phyloP scores from a whole-genome alignment of 2,329 filamentous ascomycete species.

The Ophiognomonia clavigignenti-juglandacearum region DNA sequence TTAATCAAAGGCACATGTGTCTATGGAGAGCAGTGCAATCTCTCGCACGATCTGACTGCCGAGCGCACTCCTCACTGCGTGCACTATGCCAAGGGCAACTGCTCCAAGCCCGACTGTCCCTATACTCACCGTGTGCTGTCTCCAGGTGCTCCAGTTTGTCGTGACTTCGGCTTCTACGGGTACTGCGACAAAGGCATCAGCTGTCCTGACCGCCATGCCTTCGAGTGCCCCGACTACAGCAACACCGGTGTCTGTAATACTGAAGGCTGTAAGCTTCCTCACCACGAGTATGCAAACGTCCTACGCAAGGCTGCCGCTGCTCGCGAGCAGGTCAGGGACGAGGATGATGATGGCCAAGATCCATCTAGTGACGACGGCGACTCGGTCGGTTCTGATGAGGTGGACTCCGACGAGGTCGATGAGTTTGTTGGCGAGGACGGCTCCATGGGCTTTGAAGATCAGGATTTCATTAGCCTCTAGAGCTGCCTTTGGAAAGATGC shows the following conservation, averaged over 20 bases:
- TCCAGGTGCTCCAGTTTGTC: slow-evolving; percentile 74
- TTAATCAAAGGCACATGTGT: slow-evolving; percentile 74
- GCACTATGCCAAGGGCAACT: slow-evolving; percentile 86
- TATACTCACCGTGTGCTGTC: slow-evolving; percentile 82
- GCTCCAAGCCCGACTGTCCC: slow-evolving; percentile 78
- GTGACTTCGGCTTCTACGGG: slow-evolving; percentile 76
- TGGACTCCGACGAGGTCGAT: slow-evolving; percentile 71
- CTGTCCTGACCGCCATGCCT: slow-evolving; percentile 80
- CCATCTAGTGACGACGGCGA: slow-evolving; percentile 71
- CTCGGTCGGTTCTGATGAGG: slow-evolving; percentile 66
- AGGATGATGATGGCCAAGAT: slow-evolving; percentile 56
- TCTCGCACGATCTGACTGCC: slow-evolving; percentile 81
- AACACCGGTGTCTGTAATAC: slow-evolving; percentile 81
- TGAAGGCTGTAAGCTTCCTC: slow-evolving; percentile 77
- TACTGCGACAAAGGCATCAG: slow-evolving; percentile 79
- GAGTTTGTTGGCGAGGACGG: slow-evolving; percentile 57
- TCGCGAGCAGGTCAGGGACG: slow-evolving; percentile 32
- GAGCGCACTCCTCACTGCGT: slow-evolving; percentile 84
- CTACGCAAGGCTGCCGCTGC: slow-evolving; percentile 61
- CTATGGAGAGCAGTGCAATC: slow-evolving; percentile 75
- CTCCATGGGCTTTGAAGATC: slow-evolving; percentile 50
- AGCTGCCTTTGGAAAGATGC: background rate
- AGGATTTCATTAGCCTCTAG: slow-evolving; percentile 48
- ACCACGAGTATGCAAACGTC: slow-evolving; percentile 81
- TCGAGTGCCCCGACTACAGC: slow-evolving; percentile 93